These are phyloP conservation scores for Ilex asprella DNA, from an alignment of 257 asterid species.

Conservation along the genomic window DNA sequence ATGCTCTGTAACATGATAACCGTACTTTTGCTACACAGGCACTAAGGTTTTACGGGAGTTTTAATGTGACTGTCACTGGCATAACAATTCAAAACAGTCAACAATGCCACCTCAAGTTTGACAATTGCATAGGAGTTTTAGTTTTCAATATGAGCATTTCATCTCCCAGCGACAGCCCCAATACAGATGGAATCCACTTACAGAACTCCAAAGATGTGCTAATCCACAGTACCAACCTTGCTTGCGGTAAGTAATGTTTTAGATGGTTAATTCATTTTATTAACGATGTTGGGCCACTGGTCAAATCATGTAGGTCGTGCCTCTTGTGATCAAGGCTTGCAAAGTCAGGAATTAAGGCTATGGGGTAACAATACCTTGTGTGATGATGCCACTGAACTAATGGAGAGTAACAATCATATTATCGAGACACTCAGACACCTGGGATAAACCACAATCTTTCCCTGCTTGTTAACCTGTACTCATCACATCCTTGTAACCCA, in stretches of 20 bases:
- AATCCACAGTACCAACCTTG: slow-evolving; percentile 53
- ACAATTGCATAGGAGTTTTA: slow-evolving; percentile 65
- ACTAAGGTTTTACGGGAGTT: slow-evolving; percentile 77
- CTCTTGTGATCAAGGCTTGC: too few species aligned
- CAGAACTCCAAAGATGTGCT: slow-evolving; percentile 82
- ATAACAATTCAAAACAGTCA: slow-evolving; percentile 72
- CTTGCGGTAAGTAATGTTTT: slow-evolving; percentile 53
- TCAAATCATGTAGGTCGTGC: too few species aligned
- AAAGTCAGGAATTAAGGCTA: too few species aligned
- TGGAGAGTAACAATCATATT: too few species aligned
- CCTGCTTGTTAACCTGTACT: slow-evolving; percentile 21
- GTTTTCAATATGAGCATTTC: slow-evolving; percentile 56
- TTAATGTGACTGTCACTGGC: slow-evolving; percentile 74
- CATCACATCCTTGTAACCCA: slow-evolving; percentile 17
- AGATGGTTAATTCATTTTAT: too few species aligned
- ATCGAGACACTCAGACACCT: too few species aligned
- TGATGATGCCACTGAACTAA: too few species aligned
- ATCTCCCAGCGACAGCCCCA: slow-evolving; percentile 91
- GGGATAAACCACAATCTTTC: slow-evolving; percentile 17
- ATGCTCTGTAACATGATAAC: neutral
- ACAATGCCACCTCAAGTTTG: slow-evolving; percentile 83
- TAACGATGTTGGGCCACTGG: too few species aligned
- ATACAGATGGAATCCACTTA: slow-evolving; percentile 89
- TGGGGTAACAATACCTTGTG: too few species aligned
- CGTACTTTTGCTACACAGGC: slow-evolving; percentile 40